phyloP scores from a whole-genome alignment of 2,329 filamentous ascomycete species.

The Sarocladium brachiariae region DNA sequence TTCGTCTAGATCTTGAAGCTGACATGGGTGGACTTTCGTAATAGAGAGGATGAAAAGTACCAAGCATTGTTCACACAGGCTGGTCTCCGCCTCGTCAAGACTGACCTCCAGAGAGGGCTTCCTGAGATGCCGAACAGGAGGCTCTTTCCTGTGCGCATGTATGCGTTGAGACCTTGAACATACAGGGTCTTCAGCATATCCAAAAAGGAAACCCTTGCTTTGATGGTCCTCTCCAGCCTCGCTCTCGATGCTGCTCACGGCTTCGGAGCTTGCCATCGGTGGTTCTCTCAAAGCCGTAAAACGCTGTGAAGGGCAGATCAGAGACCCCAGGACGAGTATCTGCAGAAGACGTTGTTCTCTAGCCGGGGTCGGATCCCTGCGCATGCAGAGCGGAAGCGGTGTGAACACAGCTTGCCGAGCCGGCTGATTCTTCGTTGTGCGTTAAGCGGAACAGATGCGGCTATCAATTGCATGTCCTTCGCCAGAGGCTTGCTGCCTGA shows the following conservation, averaged over 20 bases:
- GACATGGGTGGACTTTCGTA: too few relatives aligned
- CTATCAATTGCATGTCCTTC: slow-evolving; percentile 16
- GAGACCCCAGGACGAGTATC: background rate
- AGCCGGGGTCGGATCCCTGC: too few relatives aligned
- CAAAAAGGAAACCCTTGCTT: too few relatives aligned
- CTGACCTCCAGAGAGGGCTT: slow-evolving; percentile 68
- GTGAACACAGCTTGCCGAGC: slow-evolving; percentile 27
- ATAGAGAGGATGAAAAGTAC: slow-evolving; percentile 69
- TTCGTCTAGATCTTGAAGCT: background rate
- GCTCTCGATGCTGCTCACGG: too few relatives aligned
- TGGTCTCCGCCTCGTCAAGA: slow-evolving; percentile 59
- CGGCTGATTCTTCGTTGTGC: slow-evolving; percentile 14
- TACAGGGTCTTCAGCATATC: too few relatives aligned
- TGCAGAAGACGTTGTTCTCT: slow-evolving; percentile 20
- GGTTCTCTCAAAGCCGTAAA: slow-evolving; percentile 20
- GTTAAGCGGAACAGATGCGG: slow-evolving; percentile 24
- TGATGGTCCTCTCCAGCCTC: too few relatives aligned
- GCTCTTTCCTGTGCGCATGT: slow-evolving; percentile 69
- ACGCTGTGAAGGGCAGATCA: slow-evolving; percentile 21
- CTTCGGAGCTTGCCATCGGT: slow-evolving; percentile 11
- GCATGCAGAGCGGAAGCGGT: too few relatives aligned
- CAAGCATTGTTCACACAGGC: slow-evolving; percentile 61
- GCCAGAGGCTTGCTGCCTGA: slow-evolving; percentile 1
- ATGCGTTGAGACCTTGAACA: slow-evolving; percentile 60
- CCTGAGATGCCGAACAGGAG: slow-evolving; percentile 39